A percentile compares a stretch with the other conserved stretches of the same genome.
These are phyloP conservation scores for Tricladium varicosporioides DNA, from an alignment of 2,329 filamentous ascomycete genomes.

Conservation along the genomic window DNA sequence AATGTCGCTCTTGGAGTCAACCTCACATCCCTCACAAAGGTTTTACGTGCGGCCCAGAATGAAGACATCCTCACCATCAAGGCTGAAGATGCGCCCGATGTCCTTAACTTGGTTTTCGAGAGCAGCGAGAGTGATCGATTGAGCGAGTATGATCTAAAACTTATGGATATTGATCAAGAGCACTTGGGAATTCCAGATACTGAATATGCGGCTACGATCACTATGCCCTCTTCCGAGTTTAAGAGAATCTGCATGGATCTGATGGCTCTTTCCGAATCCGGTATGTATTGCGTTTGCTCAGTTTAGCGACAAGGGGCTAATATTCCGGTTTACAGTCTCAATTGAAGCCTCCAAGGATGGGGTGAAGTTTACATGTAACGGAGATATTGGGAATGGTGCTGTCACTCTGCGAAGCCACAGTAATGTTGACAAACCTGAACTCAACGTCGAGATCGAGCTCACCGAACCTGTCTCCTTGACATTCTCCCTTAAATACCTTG, in stretches of 20 bases:
- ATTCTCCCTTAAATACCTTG: constrained; percentile 98
- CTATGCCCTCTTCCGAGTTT: constrained; percentile 87
- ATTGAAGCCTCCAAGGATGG: constrained; percentile 98
- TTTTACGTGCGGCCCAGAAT: constrained; percentile 88
- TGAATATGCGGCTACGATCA: constrained; percentile 91
- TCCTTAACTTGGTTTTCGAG: constrained; percentile 94
- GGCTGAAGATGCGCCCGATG: constrained; percentile 94
- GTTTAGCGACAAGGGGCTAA: constrained; percentile 8
- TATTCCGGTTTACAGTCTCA: constrained; percentile 59
- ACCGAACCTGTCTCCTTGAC: constrained; percentile 90
- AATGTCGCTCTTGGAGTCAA: constrained; percentile 99
- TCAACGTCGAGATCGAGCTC: constrained; percentile 85
- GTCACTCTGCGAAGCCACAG: constrained; percentile 88
- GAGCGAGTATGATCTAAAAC: constrained; percentile 99
- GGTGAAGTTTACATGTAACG: constrained; percentile 88
- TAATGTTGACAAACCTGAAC: constrained; percentile 83
- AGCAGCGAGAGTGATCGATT: constrained; percentile 82
- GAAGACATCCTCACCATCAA: constrained; percentile 95
- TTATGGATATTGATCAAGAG: constrained; percentile 99
- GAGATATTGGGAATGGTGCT: constrained; percentile 93
- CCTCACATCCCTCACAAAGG: constrained; percentile 93
- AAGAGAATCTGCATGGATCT: constrained; percentile 93
- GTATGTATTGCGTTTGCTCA: constrained; percentile 50
- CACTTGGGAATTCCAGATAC: constrained; percentile 98
- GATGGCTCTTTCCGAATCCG: constrained; percentile 89